Base-by-base conservation (phyloP, 225 moss, liverwort and hornwort species). In the Ulota crispa region DNA sequence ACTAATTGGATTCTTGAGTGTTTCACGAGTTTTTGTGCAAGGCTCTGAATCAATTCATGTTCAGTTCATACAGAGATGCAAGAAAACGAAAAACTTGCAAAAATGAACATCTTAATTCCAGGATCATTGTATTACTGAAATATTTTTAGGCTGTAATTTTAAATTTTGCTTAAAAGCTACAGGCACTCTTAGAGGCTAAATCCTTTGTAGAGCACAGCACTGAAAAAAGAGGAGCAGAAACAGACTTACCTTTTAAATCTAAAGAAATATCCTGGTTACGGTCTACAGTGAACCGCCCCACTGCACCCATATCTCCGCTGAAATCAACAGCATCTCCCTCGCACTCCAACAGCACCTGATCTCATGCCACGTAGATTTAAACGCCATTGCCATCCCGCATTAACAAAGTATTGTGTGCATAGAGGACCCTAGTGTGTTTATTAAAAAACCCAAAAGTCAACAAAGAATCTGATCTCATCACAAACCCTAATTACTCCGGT, bases 301-400 rank as follows among this genome's bases (percentile, higher is more conserved):
- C 94, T 37, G 97, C 97, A 66, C 97, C 97, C 92, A 98, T 94
- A 66, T 98, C 97, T 62, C 97, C 95, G 76, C 95, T 98, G 70
- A 98, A 80, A 84, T 98, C 97, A 47, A 98, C 89, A 7, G 91
- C 89, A 83, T 98, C 97, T 81, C 95, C 95, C 83, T 95, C 95
- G 80, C 97, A 98, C 78, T 98, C 97, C 76, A 98, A 59, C 71
- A 98, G 89, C 74, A 94, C 97, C 95, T 98, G 6, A 70, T 52
- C 37, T 79, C 83, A 87, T 34, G 81, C 47, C 55, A 85, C 39
- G 63, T 54, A 78, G 61, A 32, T 62, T 77, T 61, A 54, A 62
- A 61, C 80, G 73, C 26, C 19, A 47, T n/a, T 71, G 5, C 57
- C 66, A 61, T 80, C 50, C 37, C 32, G 41, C 61, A 23, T 50